Base-by-base conservation (phyloP, 2,329 filamentous ascomycete species). In the Grosmannia penicillata region DNA sequence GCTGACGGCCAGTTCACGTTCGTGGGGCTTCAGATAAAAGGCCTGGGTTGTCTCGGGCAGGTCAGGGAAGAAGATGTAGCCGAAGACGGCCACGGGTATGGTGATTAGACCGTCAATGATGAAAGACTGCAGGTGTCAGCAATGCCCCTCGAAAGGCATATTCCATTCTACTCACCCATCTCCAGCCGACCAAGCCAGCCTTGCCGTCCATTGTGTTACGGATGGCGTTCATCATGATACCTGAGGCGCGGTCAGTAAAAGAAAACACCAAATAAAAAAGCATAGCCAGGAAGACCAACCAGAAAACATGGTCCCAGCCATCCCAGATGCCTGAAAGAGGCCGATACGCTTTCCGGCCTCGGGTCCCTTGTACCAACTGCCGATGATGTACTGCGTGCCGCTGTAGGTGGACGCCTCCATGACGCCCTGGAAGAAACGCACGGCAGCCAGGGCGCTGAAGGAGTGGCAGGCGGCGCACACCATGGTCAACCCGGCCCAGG, bases 401-500 rank as follows among this genome's bases (percentile, higher is more conserved):
- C 69, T 65, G 39, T 74, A 77, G 1, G 68, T 73, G 14, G 59
- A 65, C 0, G 67, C 61, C 37, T 76, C 72, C 24, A 65, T 61
- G 15, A 75, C 54, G 6, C 68, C 72, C 47, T 63, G 61, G 47
- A 68, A 64, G 55, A 68, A 67, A 5, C 71, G 65, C 45, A 76
- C 72, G 2, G 62, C 70, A 65, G 73, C 74, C 47, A 77, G 71
- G 28, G 66, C 55, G 41, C 61, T 54, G 0, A 69, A 68, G 9
- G 57, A 61, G 8, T 66, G 61, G 1, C 57, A 62, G 4, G 64
- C 61, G 2, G 69, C 70, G 3, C 70, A 74, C 26, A 63, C 56
- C 69, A 78, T 75, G 2, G 75, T 81, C 24, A 81, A 53, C 1
- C 62, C 58, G 2, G 68, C 73, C 77, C 76, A 81, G 40, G 71